Base-by-base conservation (phyloP, 768 basidiomycete species). In the Suillus cothurnatus region DNA sequence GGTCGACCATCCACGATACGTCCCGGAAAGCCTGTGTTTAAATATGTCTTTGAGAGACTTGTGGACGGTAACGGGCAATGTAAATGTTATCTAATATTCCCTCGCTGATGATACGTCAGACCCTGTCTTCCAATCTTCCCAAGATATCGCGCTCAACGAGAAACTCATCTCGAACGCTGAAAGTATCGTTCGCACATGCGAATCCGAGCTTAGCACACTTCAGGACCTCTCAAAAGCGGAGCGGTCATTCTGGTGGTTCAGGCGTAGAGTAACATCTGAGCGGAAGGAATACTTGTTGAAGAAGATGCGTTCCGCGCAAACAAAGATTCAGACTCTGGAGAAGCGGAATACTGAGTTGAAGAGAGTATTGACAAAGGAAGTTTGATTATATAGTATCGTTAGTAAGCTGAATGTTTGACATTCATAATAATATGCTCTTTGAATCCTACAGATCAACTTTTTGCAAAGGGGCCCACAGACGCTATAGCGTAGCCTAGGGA, bases 21-120 rank as follows among this genome's bases (percentile, higher is more conserved):
- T 53, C 94, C 97, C 1, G 97, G 97, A 34, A 95, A 91, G 76
- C 97, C 97, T 0, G 88, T 99, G 0, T 91, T 92, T 72, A 85
- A 85, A 77, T 91, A 87, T 71, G 94, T 93, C 6, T 99, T 97
- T 74, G 84, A 93, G 69, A 84, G 87, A 49, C 83, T 98, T 2
- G 90, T 91, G 0, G 81, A 89, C 55, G 95, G 94, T 92, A 69
- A 41, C 11, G 47, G 17, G 21, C 36, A 34, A 38, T 49, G 7
- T 1, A 23, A 19, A 14, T 4, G 39, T 43, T 7, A 28, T 43
- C 65, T 21, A 52, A 28, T 55, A 71, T 64, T 52, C 45, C 50
- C 23, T 21, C 28, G 26, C 53, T 28, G 12, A 64, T 2, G 21
- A 32, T 32, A 8, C 47, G 36, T 32, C 50, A 92, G 95, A 97